Percentiles rank a stretch among this genome's conserved stretches.
Evolutionary conservation across 768 basidiomycete genomes (phyloP).

Genomic region (Grammothele lineata): DNA sequence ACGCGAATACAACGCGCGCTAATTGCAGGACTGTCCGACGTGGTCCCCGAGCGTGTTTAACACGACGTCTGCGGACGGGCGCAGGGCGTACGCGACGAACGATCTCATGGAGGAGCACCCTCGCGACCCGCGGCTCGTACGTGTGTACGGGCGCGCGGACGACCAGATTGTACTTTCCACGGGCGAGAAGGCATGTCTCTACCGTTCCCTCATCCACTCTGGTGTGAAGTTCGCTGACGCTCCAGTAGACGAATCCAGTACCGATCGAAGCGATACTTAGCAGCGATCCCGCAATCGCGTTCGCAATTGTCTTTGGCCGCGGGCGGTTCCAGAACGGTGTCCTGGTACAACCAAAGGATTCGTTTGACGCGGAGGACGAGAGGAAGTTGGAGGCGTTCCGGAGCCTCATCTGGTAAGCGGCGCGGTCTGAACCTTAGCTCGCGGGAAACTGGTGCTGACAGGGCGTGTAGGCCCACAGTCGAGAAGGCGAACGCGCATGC

Average conservation of each 20-base stretch:
- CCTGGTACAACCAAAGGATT: slow-evolving; percentile 31
- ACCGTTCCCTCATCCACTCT: not conserved
- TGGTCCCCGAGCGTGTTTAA: not conserved
- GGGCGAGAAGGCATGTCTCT: slow-evolving; percentile 36
- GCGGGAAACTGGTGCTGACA: not conserved
- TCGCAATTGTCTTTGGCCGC: slow-evolving; percentile 37
- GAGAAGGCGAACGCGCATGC: slow-evolving; percentile 38
- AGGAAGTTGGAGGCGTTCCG: slow-evolving; percentile 28
- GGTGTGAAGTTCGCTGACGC: not conserved
- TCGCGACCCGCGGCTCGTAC: slow-evolving; percentile 29
- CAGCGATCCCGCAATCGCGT: slow-evolving; percentile 29
- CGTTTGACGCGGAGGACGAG: slow-evolving; percentile 30
- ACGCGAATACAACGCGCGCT: no score
- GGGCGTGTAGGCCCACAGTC: slow-evolving; percentile 23
- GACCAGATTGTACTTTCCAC: slow-evolving; percentile 43
- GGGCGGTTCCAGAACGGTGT: slow-evolving; percentile 37
- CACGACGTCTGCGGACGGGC: slow-evolving; percentile 23
- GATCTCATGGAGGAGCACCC: slow-evolving; percentile 41
- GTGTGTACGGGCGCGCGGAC: slow-evolving; percentile 37
- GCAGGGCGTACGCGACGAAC: slow-evolving; percentile 32
- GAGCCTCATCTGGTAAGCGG: slow-evolving; percentile 31
- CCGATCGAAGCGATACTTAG: slow-evolving; percentile 36
- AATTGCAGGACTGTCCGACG: no score
- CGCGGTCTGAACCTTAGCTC: not conserved
- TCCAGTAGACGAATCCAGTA: slow-evolving; percentile 37